Evolutionary conservation across 768 basidiomycete genomes (phyloP).

Genomic region (Dioszegia crocea): DNA sequence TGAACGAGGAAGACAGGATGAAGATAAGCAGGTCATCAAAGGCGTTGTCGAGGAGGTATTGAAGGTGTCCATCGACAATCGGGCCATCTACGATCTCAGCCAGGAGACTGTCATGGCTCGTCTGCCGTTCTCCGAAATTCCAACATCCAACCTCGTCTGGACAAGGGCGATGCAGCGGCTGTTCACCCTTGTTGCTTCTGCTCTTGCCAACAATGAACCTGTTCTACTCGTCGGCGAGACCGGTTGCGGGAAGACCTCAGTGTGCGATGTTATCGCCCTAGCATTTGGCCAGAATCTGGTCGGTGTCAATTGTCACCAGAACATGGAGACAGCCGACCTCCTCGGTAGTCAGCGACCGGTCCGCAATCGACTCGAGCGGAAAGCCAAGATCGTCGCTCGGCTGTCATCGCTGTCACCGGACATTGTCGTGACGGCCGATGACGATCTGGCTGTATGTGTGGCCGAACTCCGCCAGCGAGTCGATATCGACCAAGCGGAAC

Average conservation of each 20-base stretch:
- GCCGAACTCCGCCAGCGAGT: conserved; percentile 16
- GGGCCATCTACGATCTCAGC: conserved; percentile 59
- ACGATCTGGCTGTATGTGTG: conserved; percentile 35
- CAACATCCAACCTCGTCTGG: conserved; percentile 66
- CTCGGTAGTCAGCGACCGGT: conserved; percentile 88
- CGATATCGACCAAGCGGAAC: conserved; percentile 54
- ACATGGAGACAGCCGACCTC: conserved; percentile 94
- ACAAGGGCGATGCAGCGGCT: conserved; percentile 87
- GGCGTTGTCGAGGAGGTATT: conserved; percentile 85
- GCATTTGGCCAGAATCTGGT: conserved; percentile 61
- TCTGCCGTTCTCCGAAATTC: conserved; percentile 25
- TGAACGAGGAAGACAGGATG: conserved; percentile 75
- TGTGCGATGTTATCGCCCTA: conserved; percentile 82
- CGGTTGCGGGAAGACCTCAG: conserved; percentile 93
- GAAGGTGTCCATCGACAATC: conserved; percentile 77
- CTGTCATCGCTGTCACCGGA: conserved; percentile 4
- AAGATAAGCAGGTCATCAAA: conserved; percentile 85
- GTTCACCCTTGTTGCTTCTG: conserved; percentile 76
- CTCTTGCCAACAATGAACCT: conserved; percentile 84
- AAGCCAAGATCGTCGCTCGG: conserved; percentile 18
- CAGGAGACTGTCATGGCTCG: conserved; percentile 25
- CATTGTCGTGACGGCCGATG: conserved; percentile 19
- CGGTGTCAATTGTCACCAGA: conserved; percentile 91
- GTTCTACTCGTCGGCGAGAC: conserved; percentile 95
- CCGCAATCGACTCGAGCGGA: conserved; percentile 62